Evolutionary conservation across 305 asterid genomes (phyloP).

Genomic region (Fraxinus latifolia): DNA sequence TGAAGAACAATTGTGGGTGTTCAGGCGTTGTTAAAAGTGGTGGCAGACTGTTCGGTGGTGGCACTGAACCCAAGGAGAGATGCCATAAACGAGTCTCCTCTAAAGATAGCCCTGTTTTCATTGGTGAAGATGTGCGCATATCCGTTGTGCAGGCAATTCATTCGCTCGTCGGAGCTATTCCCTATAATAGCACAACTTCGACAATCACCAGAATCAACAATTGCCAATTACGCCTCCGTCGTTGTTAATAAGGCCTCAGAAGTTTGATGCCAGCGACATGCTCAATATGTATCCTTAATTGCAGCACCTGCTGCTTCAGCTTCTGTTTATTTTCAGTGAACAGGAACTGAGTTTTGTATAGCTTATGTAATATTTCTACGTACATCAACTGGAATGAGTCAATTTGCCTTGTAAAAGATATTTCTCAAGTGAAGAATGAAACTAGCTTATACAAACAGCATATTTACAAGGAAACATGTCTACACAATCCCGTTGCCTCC

Average conservation of each 20-base stretch:
- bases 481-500: neutral
- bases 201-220: conserved; percentile 89
- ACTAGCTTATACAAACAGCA: neutral
- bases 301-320: neutral
- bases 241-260: conserved; percentile 70
- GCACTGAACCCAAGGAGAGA: conserved; percentile 80
- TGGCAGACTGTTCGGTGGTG: conserved; percentile 67
- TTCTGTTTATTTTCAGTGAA: neutral
- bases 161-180: conserved; percentile 71
- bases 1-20: conserved; percentile 10
- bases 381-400: neutral
- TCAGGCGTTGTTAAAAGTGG: conserved; percentile 90
- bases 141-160: conserved; percentile 71
- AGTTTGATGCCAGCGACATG: conserved; percentile 23
- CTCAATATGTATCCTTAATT: neutral
- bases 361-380: neutral
- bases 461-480: neutral
- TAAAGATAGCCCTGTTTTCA: conserved; percentile 82
- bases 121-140: conserved; percentile 92
- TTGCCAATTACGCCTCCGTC: conserved; percentile 77
- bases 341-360: conserved; percentile 4
- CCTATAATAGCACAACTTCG: conserved; percentile 75
- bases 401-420: neutral
- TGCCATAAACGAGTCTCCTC: conserved; percentile 76
- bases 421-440: neutral